phyloP scores from a whole-genome alignment of 495 filamentous ascomycete genomes.

The Penicillium flavigenum region DNA sequence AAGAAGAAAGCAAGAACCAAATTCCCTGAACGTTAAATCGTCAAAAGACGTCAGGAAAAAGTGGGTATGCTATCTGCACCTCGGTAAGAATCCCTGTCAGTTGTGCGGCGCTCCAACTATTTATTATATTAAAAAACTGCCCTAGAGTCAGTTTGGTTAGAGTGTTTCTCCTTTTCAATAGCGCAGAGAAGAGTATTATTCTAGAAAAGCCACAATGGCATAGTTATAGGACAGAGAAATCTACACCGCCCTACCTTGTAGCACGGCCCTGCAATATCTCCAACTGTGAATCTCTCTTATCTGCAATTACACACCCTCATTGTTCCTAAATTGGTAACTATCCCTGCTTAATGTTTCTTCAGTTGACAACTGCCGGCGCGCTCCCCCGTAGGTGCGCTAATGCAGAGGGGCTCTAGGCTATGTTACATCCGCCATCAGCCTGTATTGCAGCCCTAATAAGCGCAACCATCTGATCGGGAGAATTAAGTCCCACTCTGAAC shows the following conservation, averaged over 20 bases:
- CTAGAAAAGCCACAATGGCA: not conserved
- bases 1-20: not conserved
- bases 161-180: not conserved
- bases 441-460: not conserved
- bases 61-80: not conserved
- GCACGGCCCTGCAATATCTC: not conserved
- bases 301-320: no score
- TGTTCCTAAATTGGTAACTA: no score
- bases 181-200: not conserved
- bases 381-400: not conserved
- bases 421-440: not conserved
- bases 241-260: no score
- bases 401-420: not conserved
- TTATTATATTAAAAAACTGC: not conserved
- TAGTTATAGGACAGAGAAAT: not conserved
- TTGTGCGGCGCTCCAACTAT: not conserved
- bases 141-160: not conserved
- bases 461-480: not conserved
- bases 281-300: not conserved
- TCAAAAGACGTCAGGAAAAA: not conserved
- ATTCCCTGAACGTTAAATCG: not conserved
- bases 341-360: not conserved
- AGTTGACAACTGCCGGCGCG: not conserved
- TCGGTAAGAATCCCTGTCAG: not conserved
- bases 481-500: not conserved